Conservation (phyloP, 2,329 filamentous ascomycete genomes). For the Fusarium globosum region DNA sequence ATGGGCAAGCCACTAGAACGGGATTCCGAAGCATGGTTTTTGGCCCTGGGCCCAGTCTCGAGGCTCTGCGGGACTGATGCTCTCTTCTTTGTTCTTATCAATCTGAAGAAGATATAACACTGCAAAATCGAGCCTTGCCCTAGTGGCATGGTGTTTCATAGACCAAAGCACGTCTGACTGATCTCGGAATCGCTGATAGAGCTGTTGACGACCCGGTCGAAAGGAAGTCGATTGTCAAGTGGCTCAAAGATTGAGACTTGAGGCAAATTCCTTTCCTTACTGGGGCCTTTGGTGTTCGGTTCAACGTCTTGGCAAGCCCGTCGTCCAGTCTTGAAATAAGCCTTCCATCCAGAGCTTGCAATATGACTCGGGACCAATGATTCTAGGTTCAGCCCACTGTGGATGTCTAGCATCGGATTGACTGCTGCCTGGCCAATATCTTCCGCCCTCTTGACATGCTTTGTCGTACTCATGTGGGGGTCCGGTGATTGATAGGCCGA, state of each 20-base stretch:
- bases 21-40: not conserved
- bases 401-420: not conserved
- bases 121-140: too few species aligned
- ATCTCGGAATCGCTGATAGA: not conserved
- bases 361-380: not conserved
- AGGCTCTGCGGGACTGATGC: not conserved
- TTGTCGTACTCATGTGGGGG: slow-evolving; percentile 3
- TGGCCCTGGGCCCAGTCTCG: too few species aligned
- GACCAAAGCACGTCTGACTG: not conserved
- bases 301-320: not conserved
- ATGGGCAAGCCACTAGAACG: not conserved
- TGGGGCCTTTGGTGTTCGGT: not conserved
- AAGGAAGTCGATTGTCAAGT: not conserved
- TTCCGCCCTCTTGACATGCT: not conserved
- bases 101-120: not conserved
- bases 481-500: not conserved
- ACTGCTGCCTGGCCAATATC: not conserved
- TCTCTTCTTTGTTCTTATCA: not conserved
- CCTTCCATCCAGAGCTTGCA: not conserved
- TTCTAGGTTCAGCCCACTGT: not conserved
- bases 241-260: not conserved
- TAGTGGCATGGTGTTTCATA: too few species aligned
- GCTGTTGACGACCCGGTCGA: not conserved
- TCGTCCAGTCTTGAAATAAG: not conserved
- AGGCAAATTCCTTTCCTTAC: not conserved